Conservation (phyloP, 2,329 filamentous ascomycete genomes). For the Botrytis fabae region DNA sequence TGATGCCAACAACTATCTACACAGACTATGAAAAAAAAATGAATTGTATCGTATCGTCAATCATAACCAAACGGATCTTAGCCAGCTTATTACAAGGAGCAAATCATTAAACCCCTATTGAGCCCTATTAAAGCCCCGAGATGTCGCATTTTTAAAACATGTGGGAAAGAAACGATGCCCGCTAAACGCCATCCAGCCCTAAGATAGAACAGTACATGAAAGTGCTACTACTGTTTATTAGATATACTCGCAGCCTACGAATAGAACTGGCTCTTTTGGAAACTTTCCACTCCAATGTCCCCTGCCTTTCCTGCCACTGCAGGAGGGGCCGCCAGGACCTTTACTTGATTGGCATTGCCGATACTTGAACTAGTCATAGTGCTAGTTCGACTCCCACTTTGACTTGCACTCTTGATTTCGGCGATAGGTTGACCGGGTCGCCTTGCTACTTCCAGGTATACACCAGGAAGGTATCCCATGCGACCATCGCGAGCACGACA, state of each 20-base stretch:
- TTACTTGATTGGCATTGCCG: slow-evolving; percentile 11
- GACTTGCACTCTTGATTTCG: slow-evolving; percentile 40
- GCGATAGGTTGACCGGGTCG: slow-evolving; percentile 48
- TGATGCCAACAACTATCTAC: background rate
- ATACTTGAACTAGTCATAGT: slow-evolving; percentile 42
- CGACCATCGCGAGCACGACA: slow-evolving; percentile 87
- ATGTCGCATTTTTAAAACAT: background rate
- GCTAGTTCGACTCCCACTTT: slow-evolving; percentile 48
- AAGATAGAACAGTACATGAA: background rate
- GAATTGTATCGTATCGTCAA: slow-evolving; percentile 2
- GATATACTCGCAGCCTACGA: slow-evolving; percentile 46
- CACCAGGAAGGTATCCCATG: slow-evolving; percentile 87
- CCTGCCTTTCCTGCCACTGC: slow-evolving; percentile 58
- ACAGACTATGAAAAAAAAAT: background rate
- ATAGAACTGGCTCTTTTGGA: slow-evolving; percentile 70
- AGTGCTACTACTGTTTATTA: background rate
- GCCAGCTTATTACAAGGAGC: background rate
- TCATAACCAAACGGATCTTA: background rate
- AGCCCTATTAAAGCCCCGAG: background rate
- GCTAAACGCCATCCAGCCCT: slow-evolving; percentile 6
- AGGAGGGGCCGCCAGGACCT: slow-evolving; percentile 44
- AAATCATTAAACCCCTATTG: slow-evolving; percentile 5
- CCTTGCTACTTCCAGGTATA: slow-evolving; percentile 78
- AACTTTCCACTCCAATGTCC: slow-evolving; percentile 67
- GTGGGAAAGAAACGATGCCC: background rate